Evolutionary conservation across 371 early-diverging fungal species (phyloP), one percentile per base, ranked within the genome.

Genomic region (Mortierella sp.): DNA sequence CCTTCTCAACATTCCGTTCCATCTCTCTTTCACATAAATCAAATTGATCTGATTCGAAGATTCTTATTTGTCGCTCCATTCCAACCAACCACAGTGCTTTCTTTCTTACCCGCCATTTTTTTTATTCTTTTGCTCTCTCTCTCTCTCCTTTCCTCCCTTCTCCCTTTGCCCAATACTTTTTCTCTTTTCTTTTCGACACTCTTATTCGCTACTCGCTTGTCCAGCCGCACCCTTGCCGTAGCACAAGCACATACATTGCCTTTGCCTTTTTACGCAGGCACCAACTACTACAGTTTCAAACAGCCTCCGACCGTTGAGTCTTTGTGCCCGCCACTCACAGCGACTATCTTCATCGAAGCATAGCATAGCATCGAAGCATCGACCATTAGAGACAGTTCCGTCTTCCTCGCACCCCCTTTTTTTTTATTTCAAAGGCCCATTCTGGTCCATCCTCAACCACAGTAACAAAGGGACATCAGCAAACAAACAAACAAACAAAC

Each of bases 31-130:
- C 26, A 19, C 34, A 38, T 16, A 50, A 50, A 21, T 65, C 34
- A n/a, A 9, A 16, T 52, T 50, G 63, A 63, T 65, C 68, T 65
- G 68, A 65, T 65, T 65, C 68, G 9, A 65, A 65, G 68, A 65
- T 38, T 34, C 50, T 34, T 65, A 65, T 65, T 65, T 65, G 68
- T 38, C 68, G 38, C 34, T 38, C 38, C 11, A 3, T 21, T 65
- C 68, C 68, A 28, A 72, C 73, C 73, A 72, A 72, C 73, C 73
- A 72, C 73, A 72, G 52, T 52, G 73, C 73, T 52, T 47, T 34
- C 50, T 50, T 34, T 50, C 19, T 19, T 38, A 24, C 42, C 42
- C 38, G 47, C 73, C 73, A 52, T 11, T 34, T 52, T 34, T 52
- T 26, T 76, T 50, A 26, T 26, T 76, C 42, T 70, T 54, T 34